Percentiles rank a stretch among this genome's conserved stretches.
Evolutionary conservation across 805 yeast genomes (phyloP).

Genomic region (Yamadazyma sp.): DNA sequence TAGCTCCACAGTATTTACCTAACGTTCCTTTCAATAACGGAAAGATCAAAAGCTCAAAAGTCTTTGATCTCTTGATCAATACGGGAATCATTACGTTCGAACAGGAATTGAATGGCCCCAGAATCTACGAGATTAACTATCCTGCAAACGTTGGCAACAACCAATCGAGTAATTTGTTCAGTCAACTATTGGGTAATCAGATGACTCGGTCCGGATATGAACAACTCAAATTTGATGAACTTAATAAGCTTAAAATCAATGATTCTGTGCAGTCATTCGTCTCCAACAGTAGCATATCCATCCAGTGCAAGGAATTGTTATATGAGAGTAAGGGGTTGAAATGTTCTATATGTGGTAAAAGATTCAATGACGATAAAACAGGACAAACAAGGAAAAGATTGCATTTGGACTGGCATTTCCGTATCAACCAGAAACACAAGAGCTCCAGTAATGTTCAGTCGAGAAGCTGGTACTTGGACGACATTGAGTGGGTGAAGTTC

Average conservation of each 20-base stretch:
- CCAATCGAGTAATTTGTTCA: slow-evolving; percentile 9
- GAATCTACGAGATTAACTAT: slow-evolving; percentile 16
- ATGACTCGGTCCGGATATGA: slow-evolving; percentile 31
- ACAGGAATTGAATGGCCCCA: slow-evolving; percentile 29
- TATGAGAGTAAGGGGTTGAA: slow-evolving; percentile 69
- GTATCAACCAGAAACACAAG: slow-evolving; percentile 74
- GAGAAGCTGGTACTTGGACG: slow-evolving; percentile 79
- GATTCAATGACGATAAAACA: slow-evolving; percentile 63
- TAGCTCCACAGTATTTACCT: slow-evolving; percentile 7
- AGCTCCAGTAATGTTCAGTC: slow-evolving; percentile 53
- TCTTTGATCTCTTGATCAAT: slow-evolving; percentile 35
- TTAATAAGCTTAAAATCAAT: slow-evolving; percentile 19
- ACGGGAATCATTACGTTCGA: slow-evolving; percentile 41
- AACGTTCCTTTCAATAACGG: neutral
- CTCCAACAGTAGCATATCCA: slow-evolving; percentile 27
- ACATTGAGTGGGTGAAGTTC: slow-evolving; percentile 69
- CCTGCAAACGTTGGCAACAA: slow-evolving; percentile 12
- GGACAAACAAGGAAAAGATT: slow-evolving; percentile 55
- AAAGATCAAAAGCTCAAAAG: slow-evolving; percentile 21
- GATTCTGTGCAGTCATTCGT: slow-evolving; percentile 37
- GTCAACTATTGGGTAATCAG: slow-evolving; percentile 14
- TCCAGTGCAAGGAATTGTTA: slow-evolving; percentile 30
- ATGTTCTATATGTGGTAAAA: slow-evolving; percentile 86
- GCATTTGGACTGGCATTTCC: slow-evolving; percentile 95
- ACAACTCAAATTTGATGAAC: slow-evolving; percentile 31